phyloP scores from a whole-genome alignment of 257 asterid species.

The Solanum dulcamara region DNA sequence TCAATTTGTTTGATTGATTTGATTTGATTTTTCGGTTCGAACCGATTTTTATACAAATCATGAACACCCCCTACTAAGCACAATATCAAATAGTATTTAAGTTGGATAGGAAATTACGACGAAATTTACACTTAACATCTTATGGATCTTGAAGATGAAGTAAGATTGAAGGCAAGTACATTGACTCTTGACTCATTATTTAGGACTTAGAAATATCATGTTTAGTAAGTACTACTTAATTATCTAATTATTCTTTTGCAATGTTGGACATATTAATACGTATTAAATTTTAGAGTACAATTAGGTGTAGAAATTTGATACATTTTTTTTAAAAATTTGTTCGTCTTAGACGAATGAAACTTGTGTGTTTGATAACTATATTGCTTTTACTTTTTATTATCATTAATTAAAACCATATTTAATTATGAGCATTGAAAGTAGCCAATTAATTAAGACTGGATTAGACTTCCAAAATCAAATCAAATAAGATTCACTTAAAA shows the following conservation, averaged over 20 bases:
- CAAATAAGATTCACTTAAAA: neutral
- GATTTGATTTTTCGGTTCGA: too few relatives aligned
- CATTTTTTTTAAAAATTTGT: neutral
- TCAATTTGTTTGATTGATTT: too few relatives aligned
- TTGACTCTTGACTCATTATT: slow-evolving; percentile 12
- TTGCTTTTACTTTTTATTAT: neutral
- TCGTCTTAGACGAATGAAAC: neutral
- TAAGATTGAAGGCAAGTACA: slow-evolving; percentile 9
- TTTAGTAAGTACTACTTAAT: neutral
- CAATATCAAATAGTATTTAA: neutral
- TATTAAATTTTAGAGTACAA: neutral
- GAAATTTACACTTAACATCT: neutral
- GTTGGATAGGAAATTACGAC: neutral
- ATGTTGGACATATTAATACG: neutral
- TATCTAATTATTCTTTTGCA: neutral
- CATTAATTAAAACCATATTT: neutral
- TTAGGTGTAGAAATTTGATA: neutral
- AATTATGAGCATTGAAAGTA: neutral
- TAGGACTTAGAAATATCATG: neutral
- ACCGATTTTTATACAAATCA: too few relatives aligned
- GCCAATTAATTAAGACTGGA: neutral
- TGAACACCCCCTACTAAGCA: too few relatives aligned
- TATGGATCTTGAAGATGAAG: neutral
- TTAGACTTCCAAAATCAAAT: neutral
- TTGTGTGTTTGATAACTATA: neutral